phyloP scores from a whole-genome alignment of 139 green algal genomes.

The Edaphochlamys debaryana region DNA sequence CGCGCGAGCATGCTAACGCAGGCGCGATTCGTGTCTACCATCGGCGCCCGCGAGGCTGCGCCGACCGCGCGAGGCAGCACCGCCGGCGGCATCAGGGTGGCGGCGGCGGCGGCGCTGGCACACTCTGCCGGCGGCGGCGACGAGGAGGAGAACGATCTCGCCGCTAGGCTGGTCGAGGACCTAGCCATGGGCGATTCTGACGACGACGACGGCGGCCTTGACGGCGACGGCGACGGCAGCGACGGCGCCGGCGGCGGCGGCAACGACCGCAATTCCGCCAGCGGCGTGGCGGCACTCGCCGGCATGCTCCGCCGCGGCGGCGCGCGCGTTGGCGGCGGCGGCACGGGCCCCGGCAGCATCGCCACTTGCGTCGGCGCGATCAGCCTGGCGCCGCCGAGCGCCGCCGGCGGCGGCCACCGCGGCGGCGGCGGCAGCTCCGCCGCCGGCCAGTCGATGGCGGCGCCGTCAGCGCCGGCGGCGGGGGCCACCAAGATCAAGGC shows the following conservation, averaged over 20 bases:
- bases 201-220: neutral
- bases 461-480: neutral
- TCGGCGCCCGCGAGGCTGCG: neutral
- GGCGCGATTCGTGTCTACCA: neutral
- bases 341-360: neutral
- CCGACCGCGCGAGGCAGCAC: neutral
- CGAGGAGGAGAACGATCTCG: conserved; percentile 11
- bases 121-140: neutral
- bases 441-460: too few species aligned
- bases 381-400: too few species aligned
- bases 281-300: conserved; percentile 19
- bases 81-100: neutral
- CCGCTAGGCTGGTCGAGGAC: conserved; percentile 4
- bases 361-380: too few species aligned
- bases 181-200: conserved; percentile 2
- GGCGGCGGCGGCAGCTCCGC: neutral
- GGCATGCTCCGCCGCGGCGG: conserved; percentile 16
- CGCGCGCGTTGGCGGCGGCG: neutral
- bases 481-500: neutral
- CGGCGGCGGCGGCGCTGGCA: neutral
- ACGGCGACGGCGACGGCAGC: neutral
- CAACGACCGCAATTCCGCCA: neutral
- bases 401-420: neutral
- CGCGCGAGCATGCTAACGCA: neutral
- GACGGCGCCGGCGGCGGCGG: neutral